Evolutionary conservation across 2,329 filamentous ascomycete genomes (phyloP), one percentile per base, ranked within the genome.

Genomic region (Emergomyces orientalis): DNA sequence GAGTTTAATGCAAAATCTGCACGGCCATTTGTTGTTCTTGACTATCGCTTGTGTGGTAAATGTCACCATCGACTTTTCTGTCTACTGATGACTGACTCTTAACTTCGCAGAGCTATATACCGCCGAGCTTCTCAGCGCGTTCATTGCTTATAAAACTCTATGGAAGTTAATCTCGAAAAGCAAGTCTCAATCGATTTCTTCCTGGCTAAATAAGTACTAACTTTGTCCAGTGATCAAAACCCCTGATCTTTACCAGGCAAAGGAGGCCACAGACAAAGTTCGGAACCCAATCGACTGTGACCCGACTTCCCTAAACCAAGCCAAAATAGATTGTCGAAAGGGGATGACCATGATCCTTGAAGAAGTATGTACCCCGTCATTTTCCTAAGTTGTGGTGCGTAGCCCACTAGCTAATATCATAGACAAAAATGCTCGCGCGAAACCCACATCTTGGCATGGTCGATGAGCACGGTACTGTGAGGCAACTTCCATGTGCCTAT

Each of bases 91-190:
- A 22, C 22, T 13, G n/a, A 34, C 13, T 47, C 34, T 1, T 22
- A 37, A 5, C 7, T 25, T 62, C 39, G 14, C 54, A 64, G 66
- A 68, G 13, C 60, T 74, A 9, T 73, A 73, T 56, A 74, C 72
- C 9, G 67, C 70, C 2, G 71, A 73, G 27, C 64, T 74, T 3
- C 72, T 73, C 55, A 69, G 71, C 62, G 70, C 71, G 2, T 66
- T 71, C 22, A 72, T 74, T 68, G 69, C 66, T 17, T 74, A 72
- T 63, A 74, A 73, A 65, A 69, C 70, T 61, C 45, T 74, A 37
- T 73, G 71, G 71, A 74, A 72, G 63, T 45, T 54, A 25, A 60
- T 65, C 17, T 63, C 55, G 5, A 64, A 60, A 62, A 64, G 63
- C 43, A 60, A 60, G 54, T 25, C 57, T 17, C 22, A 17, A 22